These are phyloP conservation scores for Globisporangium paroecandrum DNA, from an alignment of 352 stramenopile species.

Conservation along the genomic window DNA sequence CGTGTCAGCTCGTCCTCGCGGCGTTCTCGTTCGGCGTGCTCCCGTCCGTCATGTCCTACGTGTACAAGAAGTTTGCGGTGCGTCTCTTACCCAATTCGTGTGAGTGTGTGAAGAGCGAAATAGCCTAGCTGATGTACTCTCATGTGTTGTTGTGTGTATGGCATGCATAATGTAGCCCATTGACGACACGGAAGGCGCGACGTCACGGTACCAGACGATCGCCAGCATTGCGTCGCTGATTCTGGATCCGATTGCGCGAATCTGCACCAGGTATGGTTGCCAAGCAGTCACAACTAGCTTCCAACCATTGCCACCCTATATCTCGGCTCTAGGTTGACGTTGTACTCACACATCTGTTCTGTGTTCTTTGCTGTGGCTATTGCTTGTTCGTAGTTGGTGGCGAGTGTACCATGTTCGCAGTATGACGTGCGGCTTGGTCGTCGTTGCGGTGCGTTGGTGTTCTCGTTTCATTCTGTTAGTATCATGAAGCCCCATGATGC, in stretches of 20 bases:
- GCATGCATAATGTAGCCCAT: constrained; percentile 21
- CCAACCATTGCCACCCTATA: neutral
- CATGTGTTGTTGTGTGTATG: neutral
- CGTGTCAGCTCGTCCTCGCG: constrained; percentile 51
- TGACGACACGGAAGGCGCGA: constrained; percentile 32
- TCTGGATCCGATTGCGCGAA: constrained; percentile 42
- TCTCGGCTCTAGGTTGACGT: neutral
- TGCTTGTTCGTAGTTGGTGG: constrained; percentile 28
- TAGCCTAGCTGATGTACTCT: neutral
- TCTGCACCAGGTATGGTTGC: constrained; percentile 32
- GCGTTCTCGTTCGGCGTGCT: constrained; percentile 65
- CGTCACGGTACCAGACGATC: constrained; percentile 49
- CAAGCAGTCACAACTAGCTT: neutral
- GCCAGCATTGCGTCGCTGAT: constrained; percentile 51
- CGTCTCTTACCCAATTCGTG: neutral
- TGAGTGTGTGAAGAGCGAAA: neutral
- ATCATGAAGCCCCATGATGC: neutral
- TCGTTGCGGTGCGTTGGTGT: constrained; percentile 36
- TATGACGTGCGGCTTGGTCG: constrained; percentile 29
- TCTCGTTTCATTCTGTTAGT: neutral
- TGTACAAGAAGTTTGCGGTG: constrained; percentile 70
- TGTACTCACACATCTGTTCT: neutral
- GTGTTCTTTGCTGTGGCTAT: neutral
- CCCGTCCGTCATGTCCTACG: constrained; percentile 67
- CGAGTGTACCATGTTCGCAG: constrained; percentile 46